These are phyloP conservation scores for Amauroascus verrucosus DNA, from an alignment of 2,329 filamentous ascomycete species.

Conservation along the genomic window DNA sequence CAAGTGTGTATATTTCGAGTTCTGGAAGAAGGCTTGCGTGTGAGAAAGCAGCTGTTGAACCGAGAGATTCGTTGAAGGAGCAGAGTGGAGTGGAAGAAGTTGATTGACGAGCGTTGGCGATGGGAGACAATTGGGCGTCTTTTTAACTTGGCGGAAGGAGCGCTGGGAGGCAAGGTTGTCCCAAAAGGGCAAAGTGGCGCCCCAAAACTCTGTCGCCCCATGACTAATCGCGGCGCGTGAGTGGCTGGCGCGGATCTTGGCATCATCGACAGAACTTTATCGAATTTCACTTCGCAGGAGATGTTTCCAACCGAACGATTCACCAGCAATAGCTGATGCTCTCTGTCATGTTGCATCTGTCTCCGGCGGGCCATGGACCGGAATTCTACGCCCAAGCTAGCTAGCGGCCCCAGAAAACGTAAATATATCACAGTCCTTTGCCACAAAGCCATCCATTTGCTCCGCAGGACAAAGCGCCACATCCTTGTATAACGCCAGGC, in stretches of 20 bases:
- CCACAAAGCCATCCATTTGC: not conserved
- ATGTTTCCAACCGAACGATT: not conserved
- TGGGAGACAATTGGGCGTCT: slow-evolving; percentile 5
- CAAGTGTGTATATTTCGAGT: slow-evolving; percentile 25
- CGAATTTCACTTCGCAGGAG: not conserved
- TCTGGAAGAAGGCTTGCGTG: slow-evolving; percentile 13
- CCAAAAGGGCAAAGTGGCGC: slow-evolving; percentile 8
- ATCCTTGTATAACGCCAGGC: not conserved
- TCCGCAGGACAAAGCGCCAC: not conserved
- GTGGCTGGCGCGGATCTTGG: slow-evolving; percentile 3
- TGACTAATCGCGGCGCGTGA: slow-evolving; percentile 12
- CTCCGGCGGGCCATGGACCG: not conserved
- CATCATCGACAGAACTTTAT: not conserved
- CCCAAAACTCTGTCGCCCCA: not conserved
- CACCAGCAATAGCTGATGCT: not conserved
- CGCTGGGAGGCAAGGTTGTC: slow-evolving; percentile 2
- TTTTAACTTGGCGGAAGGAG: slow-evolving; percentile 8
- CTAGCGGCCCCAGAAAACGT: too few species aligned
- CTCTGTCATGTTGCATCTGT: too few species aligned
- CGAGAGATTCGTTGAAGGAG: not conserved
- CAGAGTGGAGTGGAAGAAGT: slow-evolving; percentile 2
- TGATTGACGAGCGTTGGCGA: not conserved
- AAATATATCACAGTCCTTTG: too few species aligned
- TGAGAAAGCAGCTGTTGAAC: not conserved
- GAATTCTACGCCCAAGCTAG: too few species aligned